These are phyloP conservation scores for Talaromyces trachyspermus DNA, from an alignment of 495 filamentous ascomycete species.

Conservation along the genomic window DNA sequence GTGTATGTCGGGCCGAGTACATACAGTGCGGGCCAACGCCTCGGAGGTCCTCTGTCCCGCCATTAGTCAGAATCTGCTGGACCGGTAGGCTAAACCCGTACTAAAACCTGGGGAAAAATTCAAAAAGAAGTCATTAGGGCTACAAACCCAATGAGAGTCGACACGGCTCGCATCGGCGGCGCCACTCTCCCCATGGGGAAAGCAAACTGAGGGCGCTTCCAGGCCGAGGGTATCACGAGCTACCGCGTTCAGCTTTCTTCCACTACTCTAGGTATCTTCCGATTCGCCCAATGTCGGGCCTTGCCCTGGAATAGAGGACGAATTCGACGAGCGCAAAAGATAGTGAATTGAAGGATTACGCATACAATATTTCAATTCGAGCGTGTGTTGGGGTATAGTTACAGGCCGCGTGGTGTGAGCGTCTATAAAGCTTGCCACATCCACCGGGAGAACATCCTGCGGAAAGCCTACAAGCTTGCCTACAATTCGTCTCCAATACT, in stretches of 20 bases:
- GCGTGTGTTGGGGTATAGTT: background rate
- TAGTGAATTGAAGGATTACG: background rate
- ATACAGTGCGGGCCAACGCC: too few species aligned
- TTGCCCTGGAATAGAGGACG: too few species aligned
- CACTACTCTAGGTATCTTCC: background rate
- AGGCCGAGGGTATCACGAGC: background rate
- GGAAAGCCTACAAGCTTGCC: background rate
- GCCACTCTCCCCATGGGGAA: constrained; percentile 1
- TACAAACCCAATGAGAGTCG: background rate
- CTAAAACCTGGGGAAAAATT: constrained; percentile 3
- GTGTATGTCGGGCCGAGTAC: background rate
- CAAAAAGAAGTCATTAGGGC: background rate
- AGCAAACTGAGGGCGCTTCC: background rate
- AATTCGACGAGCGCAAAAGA: too few species aligned
- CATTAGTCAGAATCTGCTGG: background rate
- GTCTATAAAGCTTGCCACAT: background rate
- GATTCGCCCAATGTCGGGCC: constrained; percentile 6
- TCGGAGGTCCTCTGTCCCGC: too few species aligned
- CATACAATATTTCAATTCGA: background rate
- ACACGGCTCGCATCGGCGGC: background rate
- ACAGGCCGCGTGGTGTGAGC: background rate
- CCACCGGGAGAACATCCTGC: background rate
- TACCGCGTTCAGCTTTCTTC: background rate
- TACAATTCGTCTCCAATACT: background rate
- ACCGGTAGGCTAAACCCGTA: background rate